Base-by-base conservation (phyloP, 2,329 filamentous ascomycete genomes). In the Aspergillus eucalypticola region DNA sequence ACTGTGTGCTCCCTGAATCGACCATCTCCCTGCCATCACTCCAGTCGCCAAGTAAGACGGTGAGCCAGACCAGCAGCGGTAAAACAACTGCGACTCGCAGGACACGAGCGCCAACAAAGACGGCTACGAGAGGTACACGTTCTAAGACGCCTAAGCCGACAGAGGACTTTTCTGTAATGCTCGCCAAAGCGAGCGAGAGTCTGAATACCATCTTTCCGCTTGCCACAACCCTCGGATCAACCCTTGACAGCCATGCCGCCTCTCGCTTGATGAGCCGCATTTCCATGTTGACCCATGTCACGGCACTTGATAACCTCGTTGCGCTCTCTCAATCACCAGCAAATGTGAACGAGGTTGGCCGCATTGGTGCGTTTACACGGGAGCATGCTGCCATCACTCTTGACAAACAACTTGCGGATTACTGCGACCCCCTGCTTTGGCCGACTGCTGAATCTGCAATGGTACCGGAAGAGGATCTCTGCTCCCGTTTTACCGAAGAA, bases 1-100 rank as follows among this genome's bases (percentile, higher is more conserved):
- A 94, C 74, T 96, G 91, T 17, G 90, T 94, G 8, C 84, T 98
- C 15, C 91, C 94, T 49, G 95, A 99, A 69, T 97, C 95, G 0
- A 96, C 92, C 0, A 88, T 97, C 25, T 96, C 92, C 0, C 89
- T 94, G 61, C 92, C 93, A 1, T 88, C 91, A 0, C 81, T 94
- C 71, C 74, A 64, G 72, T 76, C 62, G 60, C 66, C 71, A 4
- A 63, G 54, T 41, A 73, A 69, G 53, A 59, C 70, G 15, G 60
- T 66, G 27, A 25, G 42, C 21, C 54, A 83, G 83, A 35, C 78
- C 77, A 61, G 64, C 69, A 27, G 67, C 73, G 10, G 42, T 61
- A 74, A 71, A 56, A 41, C 67, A n/a, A 54, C 68, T 10, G 57
- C 66, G 8, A 39, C 67, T 5, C 71, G 68, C 19, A 72, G 60